Evolutionary conservation across 805 yeast genomes (phyloP).

Genomic region (Cyberlindnera saturnus): DNA sequence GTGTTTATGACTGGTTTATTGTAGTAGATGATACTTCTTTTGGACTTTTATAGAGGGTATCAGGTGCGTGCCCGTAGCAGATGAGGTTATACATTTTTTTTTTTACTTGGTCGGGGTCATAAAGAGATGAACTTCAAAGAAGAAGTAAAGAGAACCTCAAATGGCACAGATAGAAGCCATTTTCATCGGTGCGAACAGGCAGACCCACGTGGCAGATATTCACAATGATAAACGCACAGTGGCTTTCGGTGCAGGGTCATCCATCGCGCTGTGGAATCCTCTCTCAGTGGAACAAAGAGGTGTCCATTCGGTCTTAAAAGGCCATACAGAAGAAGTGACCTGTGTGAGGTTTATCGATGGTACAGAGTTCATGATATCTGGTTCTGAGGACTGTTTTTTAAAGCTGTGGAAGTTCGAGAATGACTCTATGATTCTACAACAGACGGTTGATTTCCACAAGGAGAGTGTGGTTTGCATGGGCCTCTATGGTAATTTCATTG

Average conservation of each 20-base stretch:
- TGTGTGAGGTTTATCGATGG: conserved; percentile 54
- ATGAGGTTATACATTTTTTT: conserved; percentile 1
- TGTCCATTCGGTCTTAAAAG: conserved; percentile 49
- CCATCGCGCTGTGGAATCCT: conserved; percentile 69
- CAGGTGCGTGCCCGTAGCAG: conserved; percentile 2
- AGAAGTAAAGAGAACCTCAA: too few relatives aligned
- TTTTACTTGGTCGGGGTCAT: background rate
- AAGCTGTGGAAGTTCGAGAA: conserved; percentile 48
- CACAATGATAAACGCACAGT: conserved; percentile 32
- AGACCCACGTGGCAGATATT: conserved; percentile 53
- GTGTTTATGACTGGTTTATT: background rate
- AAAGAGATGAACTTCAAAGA: background rate
- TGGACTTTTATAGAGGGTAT: background rate
- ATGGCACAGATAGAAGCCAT: conserved; percentile 40
- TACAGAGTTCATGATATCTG: conserved; percentile 45
- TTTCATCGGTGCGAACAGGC: conserved; percentile 70
- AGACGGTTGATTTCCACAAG: conserved; percentile 34
- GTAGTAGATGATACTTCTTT: background rate
- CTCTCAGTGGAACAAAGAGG: conserved; percentile 36
- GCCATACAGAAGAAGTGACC: conserved; percentile 58
- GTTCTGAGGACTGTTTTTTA: conserved; percentile 61
- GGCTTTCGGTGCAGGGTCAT: conserved; percentile 68
- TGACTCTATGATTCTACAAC: conserved; percentile 18
- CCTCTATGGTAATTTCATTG: conserved; percentile 33
- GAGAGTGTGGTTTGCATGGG: conserved; percentile 53